Evolutionary conservation across 2,329 filamentous ascomycete genomes (phyloP).

Genomic region (Monosporascus ibericus): DNA sequence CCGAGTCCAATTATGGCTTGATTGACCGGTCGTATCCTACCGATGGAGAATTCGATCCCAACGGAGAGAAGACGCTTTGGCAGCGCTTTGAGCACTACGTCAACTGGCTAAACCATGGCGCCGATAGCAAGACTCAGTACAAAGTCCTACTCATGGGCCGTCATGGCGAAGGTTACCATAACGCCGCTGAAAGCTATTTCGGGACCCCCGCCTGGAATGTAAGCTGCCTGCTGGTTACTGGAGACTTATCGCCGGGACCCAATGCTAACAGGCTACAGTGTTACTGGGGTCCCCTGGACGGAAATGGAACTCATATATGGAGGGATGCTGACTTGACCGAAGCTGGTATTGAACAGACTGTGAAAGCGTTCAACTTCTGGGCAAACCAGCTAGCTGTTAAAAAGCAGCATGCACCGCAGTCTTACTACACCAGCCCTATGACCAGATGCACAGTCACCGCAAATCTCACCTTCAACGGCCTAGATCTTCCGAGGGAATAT

Average conservation of each 20-base stretch:
- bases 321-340: conserved; percentile 57
- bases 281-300: conserved; percentile 60
- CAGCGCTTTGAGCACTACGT: conserved; percentile 57
- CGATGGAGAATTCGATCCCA: conserved; percentile 36
- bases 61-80: conserved; percentile 51
- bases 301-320: conserved; percentile 59
- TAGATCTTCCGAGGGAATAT: conserved; percentile 42
- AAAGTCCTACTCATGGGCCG: conserved; percentile 64
- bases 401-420: conserved; percentile 54
- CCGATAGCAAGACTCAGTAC: conserved; percentile 45
- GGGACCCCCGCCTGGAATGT: conserved; percentile 65
- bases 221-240: conserved; percentile 18
- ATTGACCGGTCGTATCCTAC: conserved; percentile 56
- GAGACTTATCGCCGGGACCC: too few relatives aligned
- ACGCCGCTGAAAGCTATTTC: conserved; percentile 58
- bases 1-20: conserved; percentile 57
- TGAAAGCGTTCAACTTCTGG: conserved; percentile 55
- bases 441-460: conserved; percentile 58
- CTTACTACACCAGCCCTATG: conserved; percentile 60
- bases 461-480: conserved; percentile 50
- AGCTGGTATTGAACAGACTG: conserved; percentile 50
- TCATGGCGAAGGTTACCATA: conserved; percentile 63
- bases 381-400: conserved; percentile 42
- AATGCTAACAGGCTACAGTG: conserved; percentile 32
- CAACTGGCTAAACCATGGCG: conserved; percentile 42